Conservation (phyloP, 2,329 filamentous ascomycete genomes). For the Aureobasidium namibiae region DNA sequence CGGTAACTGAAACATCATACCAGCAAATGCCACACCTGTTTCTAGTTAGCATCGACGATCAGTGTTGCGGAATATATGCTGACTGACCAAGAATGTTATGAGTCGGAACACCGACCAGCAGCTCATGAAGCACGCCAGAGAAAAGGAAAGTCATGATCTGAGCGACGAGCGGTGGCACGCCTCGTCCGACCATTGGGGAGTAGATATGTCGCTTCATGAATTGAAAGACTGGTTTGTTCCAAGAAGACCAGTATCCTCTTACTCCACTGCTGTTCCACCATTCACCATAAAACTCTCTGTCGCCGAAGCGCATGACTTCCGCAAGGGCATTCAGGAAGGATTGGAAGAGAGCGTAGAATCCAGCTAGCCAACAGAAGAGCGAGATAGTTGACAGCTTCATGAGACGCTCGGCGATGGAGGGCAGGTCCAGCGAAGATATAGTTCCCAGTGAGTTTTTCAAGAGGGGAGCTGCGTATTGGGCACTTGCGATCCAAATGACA, state of each 20-base stretch:
- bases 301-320: constrained; percentile 81
- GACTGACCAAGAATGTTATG: constrained; percentile 77
- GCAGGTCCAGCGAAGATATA: constrained; percentile 69
- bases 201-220: constrained; percentile 96
- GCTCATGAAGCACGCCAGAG: constrained; percentile 82
- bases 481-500: constrained; percentile 91
- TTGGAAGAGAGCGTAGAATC: constrained; percentile 96
- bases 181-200: constrained; percentile 75
- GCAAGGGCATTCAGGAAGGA: constrained; percentile 84
- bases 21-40: constrained; percentile 77
- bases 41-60: constrained; percentile 17
- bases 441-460: constrained; percentile 84
- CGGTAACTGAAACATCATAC: constrained; percentile 90
- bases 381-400: constrained; percentile 95
- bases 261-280: constrained; percentile 95
- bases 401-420: constrained; percentile 77
- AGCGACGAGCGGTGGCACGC: constrained; percentile 62
- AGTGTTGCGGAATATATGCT: not conserved
- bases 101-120: constrained; percentile 87
- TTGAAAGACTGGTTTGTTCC: constrained; percentile 96
- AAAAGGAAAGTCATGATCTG: constrained; percentile 79
- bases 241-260: constrained; percentile 85
- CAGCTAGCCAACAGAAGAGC: constrained; percentile 91
- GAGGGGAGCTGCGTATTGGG: constrained; percentile 88
- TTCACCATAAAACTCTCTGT: constrained; percentile 90